Evolutionary conservation across 148 eudicot genomes (phyloP), one percentile per base, ranked within the genome.

Genomic region (Linanthus parryae): DNA sequence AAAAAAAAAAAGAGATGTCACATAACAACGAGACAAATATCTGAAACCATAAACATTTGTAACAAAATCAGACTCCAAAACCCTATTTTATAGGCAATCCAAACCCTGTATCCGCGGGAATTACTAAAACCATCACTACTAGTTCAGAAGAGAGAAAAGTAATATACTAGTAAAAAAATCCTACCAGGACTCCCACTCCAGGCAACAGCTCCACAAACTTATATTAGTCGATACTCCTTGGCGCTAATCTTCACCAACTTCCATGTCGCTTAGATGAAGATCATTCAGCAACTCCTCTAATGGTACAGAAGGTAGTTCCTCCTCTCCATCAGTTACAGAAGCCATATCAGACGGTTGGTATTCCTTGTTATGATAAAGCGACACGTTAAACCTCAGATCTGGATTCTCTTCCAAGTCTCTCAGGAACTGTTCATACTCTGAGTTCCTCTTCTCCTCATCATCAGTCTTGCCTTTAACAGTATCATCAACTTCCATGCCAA

Each of bases 341-440:
- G 73, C 71, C 27, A 64, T 31, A 52, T 79, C 85, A 5, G 80
- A 76, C 7, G 75, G 74, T 59, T 73, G 68, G 44, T 76, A 76
- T 28, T 83, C 90, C 56, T 69, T 71, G 30, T 79, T 76, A 9
- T 53, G 80, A 64, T 80, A 80, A 41, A 83, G 48, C 4, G 83
- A 79, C 35, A 79, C 52, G 51, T 76, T 72, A 30, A 79, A 76
- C 54, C 83, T 71, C 71, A 83, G 5, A 15, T 76, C 83, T 43
- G 85, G 91, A 68, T 83, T 76, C 64, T 80, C 85, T 61, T 83
- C 85, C 59, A 83, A 64, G 20, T 79, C 82, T 50, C 71, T 65
- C 72, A 72, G n/a, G 63, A 83, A 83, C 54, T 63, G 57, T 38
- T 83, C 90, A 58, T 83, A 83, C 66, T 83, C 90, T 2, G 63